Conservation (phyloP, 768 basidiomycete genomes). For the Lactarius psammicola region DNA sequence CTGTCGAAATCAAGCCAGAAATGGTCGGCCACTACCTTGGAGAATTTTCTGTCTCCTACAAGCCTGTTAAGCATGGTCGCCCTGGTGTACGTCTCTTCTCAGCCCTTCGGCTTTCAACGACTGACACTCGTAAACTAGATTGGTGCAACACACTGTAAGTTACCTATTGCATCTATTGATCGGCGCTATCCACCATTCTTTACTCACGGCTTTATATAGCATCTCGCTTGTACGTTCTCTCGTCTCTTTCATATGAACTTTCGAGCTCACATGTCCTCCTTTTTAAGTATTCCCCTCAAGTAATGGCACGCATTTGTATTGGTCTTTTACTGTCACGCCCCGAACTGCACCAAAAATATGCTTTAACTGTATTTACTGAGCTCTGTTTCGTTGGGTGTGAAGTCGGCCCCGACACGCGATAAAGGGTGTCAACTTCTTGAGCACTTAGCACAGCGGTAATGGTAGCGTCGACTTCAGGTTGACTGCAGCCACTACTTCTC, state of each 20-base stretch:
- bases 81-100: slow-evolving; percentile 80
- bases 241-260: not conserved
- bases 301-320: slow-evolving; percentile 46
- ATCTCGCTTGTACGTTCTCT: slow-evolving; percentile 65
- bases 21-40: slow-evolving; percentile 99
- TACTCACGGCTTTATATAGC: slow-evolving; percentile 41
- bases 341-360: slow-evolving; percentile 37
- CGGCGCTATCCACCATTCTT: slow-evolving; percentile 16
- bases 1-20: slow-evolving; percentile 99
- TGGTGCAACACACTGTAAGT: slow-evolving; percentile 87
- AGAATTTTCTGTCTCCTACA: slow-evolving; percentile 96
- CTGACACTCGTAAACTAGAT: slow-evolving; percentile 48
- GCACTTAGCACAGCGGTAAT: not conserved
- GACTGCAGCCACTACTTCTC: not conserved
- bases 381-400: not conserved
- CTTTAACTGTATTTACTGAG: slow-evolving; percentile 24
- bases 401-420: not conserved
- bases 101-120: not conserved
- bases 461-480: not conserved
- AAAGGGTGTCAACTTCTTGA: not conserved
- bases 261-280: slow-evolving; percentile 24
- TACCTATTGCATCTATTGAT: slow-evolving; percentile 3
- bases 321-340: slow-evolving; percentile 34
- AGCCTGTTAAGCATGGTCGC: slow-evolving; percentile 99
- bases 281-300: slow-evolving; percentile 87